Evolutionary conservation across 2,329 filamentous ascomycete genomes (phyloP).

Genomic region (Sphaerulina populicola): DNA sequence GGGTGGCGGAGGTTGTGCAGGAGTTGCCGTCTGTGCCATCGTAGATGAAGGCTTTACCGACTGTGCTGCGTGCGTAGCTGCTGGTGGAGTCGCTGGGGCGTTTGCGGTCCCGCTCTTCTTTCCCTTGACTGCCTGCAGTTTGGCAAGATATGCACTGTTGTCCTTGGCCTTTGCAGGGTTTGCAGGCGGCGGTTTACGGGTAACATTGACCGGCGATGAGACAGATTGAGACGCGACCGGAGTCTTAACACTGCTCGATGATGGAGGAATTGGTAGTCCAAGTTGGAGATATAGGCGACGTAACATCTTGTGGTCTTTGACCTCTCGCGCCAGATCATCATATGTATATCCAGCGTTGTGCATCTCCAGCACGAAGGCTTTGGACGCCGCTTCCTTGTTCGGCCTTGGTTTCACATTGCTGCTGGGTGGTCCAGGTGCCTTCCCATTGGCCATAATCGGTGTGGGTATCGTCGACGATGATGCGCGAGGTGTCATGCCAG

Average conservation of each 20-base stretch:
- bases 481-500: constrained; percentile 2
- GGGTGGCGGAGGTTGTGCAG: not conserved
- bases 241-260: constrained; percentile 1
- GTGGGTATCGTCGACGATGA: not conserved
- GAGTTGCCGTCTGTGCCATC: not conserved
- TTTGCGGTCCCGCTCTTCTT: constrained; percentile 40
- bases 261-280: constrained; percentile 34
- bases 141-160: constrained; percentile 67
- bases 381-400: constrained; percentile 18
- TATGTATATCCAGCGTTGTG: constrained; percentile 60
- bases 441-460: constrained; percentile 1
- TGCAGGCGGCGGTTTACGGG: constrained; percentile 3
- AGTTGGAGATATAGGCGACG: constrained; percentile 60
- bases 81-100: constrained; percentile 5
- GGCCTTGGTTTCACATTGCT: not conserved
- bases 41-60: not conserved
- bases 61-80: not conserved
- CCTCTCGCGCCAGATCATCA: constrained; percentile 63
- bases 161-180: constrained; percentile 39
- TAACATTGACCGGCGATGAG: not conserved
- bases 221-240: constrained; percentile 1
- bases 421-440: not conserved
- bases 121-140: constrained; percentile 64
- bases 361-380: constrained; percentile 30
- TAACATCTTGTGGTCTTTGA: constrained; percentile 57